phyloP scores from a whole-genome alignment of 1,139 yeast species.

The Taiozyma sp. region DNA sequence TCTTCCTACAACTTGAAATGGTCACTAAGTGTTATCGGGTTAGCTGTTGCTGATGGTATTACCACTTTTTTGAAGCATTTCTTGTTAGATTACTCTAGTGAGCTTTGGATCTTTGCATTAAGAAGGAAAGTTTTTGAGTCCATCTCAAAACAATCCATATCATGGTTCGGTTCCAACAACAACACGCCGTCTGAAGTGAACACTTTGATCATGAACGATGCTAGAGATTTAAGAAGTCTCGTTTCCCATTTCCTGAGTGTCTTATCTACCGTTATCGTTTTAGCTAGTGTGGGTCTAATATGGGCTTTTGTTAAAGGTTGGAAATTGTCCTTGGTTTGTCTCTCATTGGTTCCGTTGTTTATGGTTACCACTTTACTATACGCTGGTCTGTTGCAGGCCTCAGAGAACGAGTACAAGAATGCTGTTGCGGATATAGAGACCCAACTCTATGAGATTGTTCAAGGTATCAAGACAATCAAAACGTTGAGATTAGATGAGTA shows the following conservation, averaged over 20 bases:
- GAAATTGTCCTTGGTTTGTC: constrained; percentile 79
- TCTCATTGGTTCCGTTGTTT: constrained; percentile 67
- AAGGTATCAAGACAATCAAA: constrained; percentile 60
- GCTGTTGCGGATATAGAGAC: constrained; percentile 50
- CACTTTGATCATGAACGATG: constrained; percentile 71
- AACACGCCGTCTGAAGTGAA: constrained; percentile 54
- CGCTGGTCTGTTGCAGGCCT: constrained; percentile 43
- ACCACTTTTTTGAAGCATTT: constrained; percentile 48
- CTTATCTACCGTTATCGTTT: constrained; percentile 43
- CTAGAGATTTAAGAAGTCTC: constrained; percentile 67
- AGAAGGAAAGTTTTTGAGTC: constrained; percentile 46
- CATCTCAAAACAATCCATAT: constrained; percentile 48
- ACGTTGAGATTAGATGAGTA: constrained; percentile 46
- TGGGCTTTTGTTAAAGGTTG: constrained; percentile 87
- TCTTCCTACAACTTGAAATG: constrained; percentile 44
- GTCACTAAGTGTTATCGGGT: constrained; percentile 59
- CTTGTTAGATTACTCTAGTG: constrained; percentile 55
- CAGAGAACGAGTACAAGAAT: constrained; percentile 61
- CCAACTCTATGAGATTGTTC: constrained; percentile 52
- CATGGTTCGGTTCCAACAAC: constrained; percentile 43
- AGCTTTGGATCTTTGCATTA: constrained; percentile 57
- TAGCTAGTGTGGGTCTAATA: constrained; percentile 54
- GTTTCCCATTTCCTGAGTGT: constrained; percentile 60
- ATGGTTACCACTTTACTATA: constrained; percentile 46
- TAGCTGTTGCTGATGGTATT: constrained; percentile 60